These are phyloP conservation scores for Fraxinus cuspidata DNA, from an alignment of 257 asterid genomes.

Conservation along the genomic window DNA sequence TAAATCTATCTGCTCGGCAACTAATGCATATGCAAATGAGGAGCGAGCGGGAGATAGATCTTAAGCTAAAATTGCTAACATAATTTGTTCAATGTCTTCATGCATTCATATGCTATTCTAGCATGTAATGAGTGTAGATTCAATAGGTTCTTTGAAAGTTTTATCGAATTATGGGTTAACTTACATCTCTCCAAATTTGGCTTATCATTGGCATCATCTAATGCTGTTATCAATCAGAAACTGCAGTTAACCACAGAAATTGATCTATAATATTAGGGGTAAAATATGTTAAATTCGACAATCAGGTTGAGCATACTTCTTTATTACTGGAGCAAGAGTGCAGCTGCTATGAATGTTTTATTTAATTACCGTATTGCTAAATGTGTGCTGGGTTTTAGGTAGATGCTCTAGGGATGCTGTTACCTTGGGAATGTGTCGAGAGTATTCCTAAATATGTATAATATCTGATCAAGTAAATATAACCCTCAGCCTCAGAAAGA, in stretches of 20 bases:
- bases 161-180: not conserved
- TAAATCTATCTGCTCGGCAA: not conserved
- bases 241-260: not conserved
- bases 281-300: not conserved
- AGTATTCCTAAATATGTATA: not conserved
- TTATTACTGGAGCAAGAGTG: not conserved
- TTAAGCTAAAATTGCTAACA: slow-evolving; percentile 7
- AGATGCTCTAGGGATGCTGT: not conserved
- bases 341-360: not conserved
- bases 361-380: not conserved
- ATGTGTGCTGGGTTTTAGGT: not conserved
- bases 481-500: not conserved
- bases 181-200: not conserved
- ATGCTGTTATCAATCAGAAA: not conserved
- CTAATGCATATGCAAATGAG: not conserved
- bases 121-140: not conserved
- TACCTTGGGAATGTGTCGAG: not conserved
- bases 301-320: not conserved
- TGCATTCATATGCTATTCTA: not conserved
- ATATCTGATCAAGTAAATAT: too few relatives aligned
- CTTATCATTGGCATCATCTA: not conserved
- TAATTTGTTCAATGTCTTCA: slow-evolving; percentile 3
- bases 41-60: not conserved
- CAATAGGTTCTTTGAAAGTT: not conserved
- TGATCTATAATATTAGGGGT: not conserved